Percentiles rank a stretch among this genome's conserved stretches.
Evolutionary conservation across 352 stramenopile genomes (phyloP).

Genomic region (Pythium pectinolyticum): DNA sequence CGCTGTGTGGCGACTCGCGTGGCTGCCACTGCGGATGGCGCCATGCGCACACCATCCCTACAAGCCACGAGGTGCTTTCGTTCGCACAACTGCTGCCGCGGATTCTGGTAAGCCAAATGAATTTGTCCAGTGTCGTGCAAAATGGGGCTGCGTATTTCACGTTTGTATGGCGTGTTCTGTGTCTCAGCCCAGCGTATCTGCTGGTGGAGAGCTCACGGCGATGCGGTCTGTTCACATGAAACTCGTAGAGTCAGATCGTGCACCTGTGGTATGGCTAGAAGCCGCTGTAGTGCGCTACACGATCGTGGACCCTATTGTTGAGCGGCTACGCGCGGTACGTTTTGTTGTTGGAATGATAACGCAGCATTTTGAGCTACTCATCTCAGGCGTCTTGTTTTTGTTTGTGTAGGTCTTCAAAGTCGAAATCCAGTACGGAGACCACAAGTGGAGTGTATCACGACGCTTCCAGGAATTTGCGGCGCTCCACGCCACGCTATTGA

Average conservation of each 20-base stretch:
- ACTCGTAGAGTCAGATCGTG: conserved; percentile 32
- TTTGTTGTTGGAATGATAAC: too few relatives aligned
- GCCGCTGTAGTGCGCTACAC: conserved; percentile 35
- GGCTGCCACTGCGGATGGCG: conserved; percentile 27
- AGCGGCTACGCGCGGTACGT: conserved; percentile 40
- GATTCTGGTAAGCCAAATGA: conserved; percentile 18
- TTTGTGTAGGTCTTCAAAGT: conserved; percentile 44
- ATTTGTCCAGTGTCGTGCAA: too few relatives aligned
- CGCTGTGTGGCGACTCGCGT: conserved; percentile 2
- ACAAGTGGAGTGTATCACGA: conserved; percentile 46
- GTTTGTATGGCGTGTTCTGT: background rate
- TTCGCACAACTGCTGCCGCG: conserved; percentile 19
- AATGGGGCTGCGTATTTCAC: too few relatives aligned
- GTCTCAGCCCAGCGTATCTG: background rate
- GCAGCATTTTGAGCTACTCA: too few relatives aligned
- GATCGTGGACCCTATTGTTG: conserved; percentile 39
- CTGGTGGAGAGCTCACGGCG: background rate
- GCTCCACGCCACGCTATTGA: conserved; percentile 33
- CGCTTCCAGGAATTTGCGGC: conserved; percentile 49
- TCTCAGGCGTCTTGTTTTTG: background rate
- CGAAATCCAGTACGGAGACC: conserved; percentile 34
- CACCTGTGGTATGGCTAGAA: conserved; percentile 28
- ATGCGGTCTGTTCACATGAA: conserved; percentile 19
- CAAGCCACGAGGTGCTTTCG: conserved; percentile 11
- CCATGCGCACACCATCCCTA: conserved; percentile 15